phyloP scores from a whole-genome alignment of 108 stramenopile species.

The Schizochytrium sp. region DNA sequence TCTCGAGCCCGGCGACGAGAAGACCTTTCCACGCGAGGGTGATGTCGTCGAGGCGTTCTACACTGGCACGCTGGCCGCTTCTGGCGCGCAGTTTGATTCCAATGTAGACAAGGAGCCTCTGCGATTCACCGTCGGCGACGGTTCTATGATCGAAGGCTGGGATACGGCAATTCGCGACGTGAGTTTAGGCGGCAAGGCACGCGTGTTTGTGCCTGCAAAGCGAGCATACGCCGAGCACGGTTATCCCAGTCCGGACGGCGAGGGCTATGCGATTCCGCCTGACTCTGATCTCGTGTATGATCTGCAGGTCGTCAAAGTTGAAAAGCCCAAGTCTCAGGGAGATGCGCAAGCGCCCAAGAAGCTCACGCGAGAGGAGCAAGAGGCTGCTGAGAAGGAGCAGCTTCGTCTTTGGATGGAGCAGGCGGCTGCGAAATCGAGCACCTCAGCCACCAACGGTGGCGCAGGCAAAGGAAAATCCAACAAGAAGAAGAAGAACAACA shows the following conservation, averaged over 20 bases:
- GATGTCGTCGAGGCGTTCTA: constrained; percentile 11
- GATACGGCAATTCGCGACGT: neutral
- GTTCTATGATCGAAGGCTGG: neutral
- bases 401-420: neutral
- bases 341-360: neutral
- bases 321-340: neutral
- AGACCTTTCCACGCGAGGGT: neutral
- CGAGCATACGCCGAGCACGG: neutral
- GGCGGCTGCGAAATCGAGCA: neutral
- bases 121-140: neutral
- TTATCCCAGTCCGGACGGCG: neutral
- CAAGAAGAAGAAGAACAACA: neutral
- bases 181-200: neutral
- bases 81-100: neutral
- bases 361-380: neutral
- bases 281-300: neutral
- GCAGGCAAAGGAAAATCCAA: neutral
- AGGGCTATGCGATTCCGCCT: neutral
- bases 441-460: neutral
- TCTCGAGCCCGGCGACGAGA: neutral
- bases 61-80: neutral
- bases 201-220: neutral
- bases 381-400: neutral
- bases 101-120: neutral
- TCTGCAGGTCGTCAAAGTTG: neutral